Conservation (phyloP, 1,284 basidiomycete genomes). For the Melampsora abietis-canadensis region DNA sequence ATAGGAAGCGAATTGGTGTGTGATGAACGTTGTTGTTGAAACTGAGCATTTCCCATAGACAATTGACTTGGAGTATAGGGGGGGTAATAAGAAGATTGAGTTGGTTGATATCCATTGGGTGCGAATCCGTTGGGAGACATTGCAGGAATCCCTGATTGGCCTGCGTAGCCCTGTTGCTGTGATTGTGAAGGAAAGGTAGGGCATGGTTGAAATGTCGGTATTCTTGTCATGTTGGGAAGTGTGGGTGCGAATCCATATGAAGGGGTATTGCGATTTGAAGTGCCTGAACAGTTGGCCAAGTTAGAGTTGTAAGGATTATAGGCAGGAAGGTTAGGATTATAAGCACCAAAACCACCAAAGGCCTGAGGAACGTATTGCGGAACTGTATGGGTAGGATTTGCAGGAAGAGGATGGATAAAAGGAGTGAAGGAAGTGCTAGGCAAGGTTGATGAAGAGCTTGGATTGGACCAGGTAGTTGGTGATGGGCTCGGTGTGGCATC, state of each 20-base stretch:
- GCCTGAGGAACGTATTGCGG: neutral
- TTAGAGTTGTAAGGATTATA: neutral
- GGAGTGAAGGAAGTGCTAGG: neutral
- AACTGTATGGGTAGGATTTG: neutral
- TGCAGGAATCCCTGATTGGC: neutral
- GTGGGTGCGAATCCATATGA: neutral
- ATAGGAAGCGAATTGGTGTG: too few relatives aligned
- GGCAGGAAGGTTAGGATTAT: neutral
- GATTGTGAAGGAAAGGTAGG: neutral
- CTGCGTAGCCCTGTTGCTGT: neutral
- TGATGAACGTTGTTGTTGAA: too few relatives aligned
- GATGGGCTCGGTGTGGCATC: neutral
- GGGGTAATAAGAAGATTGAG: neutral
- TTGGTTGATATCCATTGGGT: neutral
- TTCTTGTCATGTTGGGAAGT: neutral
- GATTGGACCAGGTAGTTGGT: neutral
- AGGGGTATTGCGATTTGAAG: neutral
- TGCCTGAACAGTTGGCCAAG: neutral
- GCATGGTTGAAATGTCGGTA: neutral
- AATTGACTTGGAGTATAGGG: neutral
- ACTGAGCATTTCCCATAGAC: too few relatives aligned
- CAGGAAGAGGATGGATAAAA: neutral
- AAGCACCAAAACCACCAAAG: constrained; percentile 8
- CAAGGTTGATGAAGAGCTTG: neutral
- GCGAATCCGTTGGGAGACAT: neutral